These are phyloP conservation scores for Pseudocercospora cruenta DNA, from an alignment of 2,329 filamentous ascomycete genomes.

Conservation along the genomic window DNA sequence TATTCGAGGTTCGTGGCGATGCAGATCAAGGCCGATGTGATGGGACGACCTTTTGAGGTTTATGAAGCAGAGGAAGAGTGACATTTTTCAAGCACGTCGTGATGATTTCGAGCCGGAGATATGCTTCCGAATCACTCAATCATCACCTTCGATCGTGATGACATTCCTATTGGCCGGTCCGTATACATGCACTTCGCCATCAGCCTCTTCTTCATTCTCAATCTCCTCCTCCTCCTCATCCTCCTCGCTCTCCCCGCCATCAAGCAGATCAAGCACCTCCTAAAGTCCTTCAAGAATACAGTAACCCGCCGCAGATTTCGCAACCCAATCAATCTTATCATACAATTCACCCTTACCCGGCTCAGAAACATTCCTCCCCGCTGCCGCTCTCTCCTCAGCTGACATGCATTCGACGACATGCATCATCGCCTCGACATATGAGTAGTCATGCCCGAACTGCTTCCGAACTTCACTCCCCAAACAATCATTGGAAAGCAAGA, in stretches of 20 bases:
- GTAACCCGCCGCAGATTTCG: not conserved
- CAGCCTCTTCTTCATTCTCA: constrained; percentile 35
- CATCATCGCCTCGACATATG: not conserved
- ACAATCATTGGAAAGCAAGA: constrained; percentile 8
- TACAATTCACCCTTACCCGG: constrained; percentile 7
- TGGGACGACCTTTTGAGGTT: not conserved
- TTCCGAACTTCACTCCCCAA: constrained; percentile 12
- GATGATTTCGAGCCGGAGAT: too few species aligned
- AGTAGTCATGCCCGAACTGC: constrained; percentile 7
- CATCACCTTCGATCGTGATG: too few species aligned
- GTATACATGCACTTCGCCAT: too few species aligned
- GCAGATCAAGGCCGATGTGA: not conserved
- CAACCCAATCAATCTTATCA: constrained; percentile 18
- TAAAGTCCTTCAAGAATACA: not conserved
- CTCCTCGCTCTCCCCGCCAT: not conserved
- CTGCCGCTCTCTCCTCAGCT: not conserved
- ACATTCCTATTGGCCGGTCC: too few species aligned
- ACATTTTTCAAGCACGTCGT: too few species aligned
- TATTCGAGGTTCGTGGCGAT: not conserved
- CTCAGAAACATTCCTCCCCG: constrained; percentile 13
- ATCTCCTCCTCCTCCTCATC: not conserved
- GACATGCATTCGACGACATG: constrained; percentile 7
- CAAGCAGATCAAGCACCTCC: not conserved
- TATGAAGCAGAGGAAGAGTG: not conserved
- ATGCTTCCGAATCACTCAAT: too few species aligned